A percentile compares a stretch with the other conserved stretches of the same genome.
phyloP scores from a whole-genome alignment of 768 basidiomycete species.

The Butyriboletus loyo region DNA sequence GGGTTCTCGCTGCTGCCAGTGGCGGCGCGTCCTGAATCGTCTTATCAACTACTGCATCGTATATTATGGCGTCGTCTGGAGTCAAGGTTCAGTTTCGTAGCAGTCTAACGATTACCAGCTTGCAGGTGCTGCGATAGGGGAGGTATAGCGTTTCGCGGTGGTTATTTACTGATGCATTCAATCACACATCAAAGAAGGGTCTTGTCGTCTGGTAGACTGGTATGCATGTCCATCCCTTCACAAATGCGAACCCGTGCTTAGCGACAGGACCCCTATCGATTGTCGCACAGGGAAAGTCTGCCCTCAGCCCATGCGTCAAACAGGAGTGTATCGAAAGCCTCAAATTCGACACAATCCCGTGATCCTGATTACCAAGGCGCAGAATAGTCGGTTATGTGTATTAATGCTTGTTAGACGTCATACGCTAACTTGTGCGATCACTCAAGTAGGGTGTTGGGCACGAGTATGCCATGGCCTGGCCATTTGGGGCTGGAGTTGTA shows the following conservation, averaged over 20 bases:
- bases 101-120: neutral
- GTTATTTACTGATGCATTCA: neutral
- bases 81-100: neutral
- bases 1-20: no score
- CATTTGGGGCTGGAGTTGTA: neutral
- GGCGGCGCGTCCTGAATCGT: no score
- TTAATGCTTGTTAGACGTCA: no score
- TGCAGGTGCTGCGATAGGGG: neutral
- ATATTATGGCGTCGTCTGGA: neutral
- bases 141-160: neutral
- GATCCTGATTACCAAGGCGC: neutral
- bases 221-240: neutral
- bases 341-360: neutral
- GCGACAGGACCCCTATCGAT: neutral
- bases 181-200: neutral
- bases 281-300: neutral
- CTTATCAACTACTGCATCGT: no score
- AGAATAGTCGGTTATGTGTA: neutral
- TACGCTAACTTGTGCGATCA: neutral
- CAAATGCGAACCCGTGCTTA: neutral
- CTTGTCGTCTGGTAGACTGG: neutral
- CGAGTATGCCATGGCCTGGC: neutral
- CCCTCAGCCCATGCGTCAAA: neutral
- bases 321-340: neutral
- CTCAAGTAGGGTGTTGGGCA: neutral